Evolutionary conservation across 225 moss, liverwort and hornwort genomes (phyloP).

Genomic region (Thuidium tamariscinum): DNA sequence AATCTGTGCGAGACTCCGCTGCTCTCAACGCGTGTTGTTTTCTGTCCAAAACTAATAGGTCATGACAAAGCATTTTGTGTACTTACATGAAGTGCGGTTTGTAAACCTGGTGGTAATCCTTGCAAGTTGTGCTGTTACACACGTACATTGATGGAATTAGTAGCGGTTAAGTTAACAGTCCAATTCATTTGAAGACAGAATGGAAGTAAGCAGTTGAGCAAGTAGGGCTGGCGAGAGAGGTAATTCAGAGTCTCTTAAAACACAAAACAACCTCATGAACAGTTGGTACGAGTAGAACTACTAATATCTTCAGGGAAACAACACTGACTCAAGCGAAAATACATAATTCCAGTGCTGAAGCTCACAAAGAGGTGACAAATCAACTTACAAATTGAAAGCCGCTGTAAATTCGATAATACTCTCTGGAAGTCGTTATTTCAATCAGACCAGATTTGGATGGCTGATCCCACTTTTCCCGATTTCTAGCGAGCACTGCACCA

Average conservation of each 20-base stretch:
- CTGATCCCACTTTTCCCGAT: slow-evolving; percentile 85
- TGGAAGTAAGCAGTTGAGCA: not conserved
- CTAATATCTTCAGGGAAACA: not conserved
- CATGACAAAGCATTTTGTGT: not conserved
- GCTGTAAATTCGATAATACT: slow-evolving; percentile 90
- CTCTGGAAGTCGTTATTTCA: slow-evolving; percentile 95
- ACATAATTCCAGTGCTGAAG: not conserved
- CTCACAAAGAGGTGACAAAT: not conserved
- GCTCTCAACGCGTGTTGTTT: not conserved
- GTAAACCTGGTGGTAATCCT: slow-evolving; percentile 35
- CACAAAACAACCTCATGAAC: not conserved
- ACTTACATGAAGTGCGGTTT: slow-evolving; percentile 24
- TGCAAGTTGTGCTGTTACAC: slow-evolving; percentile 44
- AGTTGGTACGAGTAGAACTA: not conserved
- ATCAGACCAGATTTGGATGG: slow-evolving; percentile 93
- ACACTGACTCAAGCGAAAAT: not conserved
- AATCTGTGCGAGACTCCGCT: not conserved
- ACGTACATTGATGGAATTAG: not conserved
- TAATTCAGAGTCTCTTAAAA: not conserved
- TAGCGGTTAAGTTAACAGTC: not conserved
- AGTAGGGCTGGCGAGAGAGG: not conserved
- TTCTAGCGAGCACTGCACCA: slow-evolving; percentile 83
- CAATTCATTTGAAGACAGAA: not conserved
- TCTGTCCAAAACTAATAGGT: not conserved
- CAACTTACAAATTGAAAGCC: slow-evolving; percentile 86